Evolutionary conservation across 73 alveolate species (phyloP).

Genomic region (Tetrahymena elliotti): DNA sequence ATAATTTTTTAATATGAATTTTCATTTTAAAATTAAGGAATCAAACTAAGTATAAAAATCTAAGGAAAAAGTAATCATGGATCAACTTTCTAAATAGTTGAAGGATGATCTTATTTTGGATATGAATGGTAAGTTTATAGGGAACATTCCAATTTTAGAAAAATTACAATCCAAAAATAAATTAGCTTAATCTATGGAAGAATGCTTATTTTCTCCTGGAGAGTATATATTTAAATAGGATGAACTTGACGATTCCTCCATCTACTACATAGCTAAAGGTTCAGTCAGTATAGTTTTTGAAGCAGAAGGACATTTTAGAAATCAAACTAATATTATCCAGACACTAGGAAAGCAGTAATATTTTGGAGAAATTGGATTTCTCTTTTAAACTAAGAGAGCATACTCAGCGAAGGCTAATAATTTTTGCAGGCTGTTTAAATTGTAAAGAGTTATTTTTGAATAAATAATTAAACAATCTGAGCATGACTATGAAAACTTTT

Average conservation of each 20-base stretch:
- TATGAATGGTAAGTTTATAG: constrained; percentile 57
- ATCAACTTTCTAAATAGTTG: constrained; percentile 52
- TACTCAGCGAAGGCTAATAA: constrained; percentile 66
- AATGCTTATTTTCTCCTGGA: constrained; percentile 60
- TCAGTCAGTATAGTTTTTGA: constrained; percentile 56
- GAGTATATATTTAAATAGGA: constrained; percentile 59
- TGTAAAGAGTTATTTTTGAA: constrained; percentile 42
- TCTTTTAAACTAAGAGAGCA: constrained; percentile 60
- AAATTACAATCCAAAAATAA: constrained; percentile 38
- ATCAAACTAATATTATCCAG: constrained; percentile 22
- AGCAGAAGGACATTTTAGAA: background rate
- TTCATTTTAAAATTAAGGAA: constrained; percentile 4
- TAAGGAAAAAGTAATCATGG: constrained; percentile 51
- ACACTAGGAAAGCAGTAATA: constrained; percentile 45
- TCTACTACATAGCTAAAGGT: constrained; percentile 66
- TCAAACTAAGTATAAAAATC: constrained; percentile 56
- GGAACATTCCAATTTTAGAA: constrained; percentile 46
- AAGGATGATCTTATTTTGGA: constrained; percentile 51
- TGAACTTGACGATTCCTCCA: constrained; percentile 52
- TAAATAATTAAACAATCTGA: background rate
- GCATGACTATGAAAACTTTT: constrained; percentile 29
- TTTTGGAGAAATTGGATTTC: constrained; percentile 80
- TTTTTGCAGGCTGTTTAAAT: constrained; percentile 54
- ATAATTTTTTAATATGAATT: background rate
- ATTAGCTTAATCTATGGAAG: constrained; percentile 45